Evolutionary conservation across 345 rosid species (phyloP), one percentile per base, ranked within the genome.

Genomic region (Anacardium occidentale): DNA sequence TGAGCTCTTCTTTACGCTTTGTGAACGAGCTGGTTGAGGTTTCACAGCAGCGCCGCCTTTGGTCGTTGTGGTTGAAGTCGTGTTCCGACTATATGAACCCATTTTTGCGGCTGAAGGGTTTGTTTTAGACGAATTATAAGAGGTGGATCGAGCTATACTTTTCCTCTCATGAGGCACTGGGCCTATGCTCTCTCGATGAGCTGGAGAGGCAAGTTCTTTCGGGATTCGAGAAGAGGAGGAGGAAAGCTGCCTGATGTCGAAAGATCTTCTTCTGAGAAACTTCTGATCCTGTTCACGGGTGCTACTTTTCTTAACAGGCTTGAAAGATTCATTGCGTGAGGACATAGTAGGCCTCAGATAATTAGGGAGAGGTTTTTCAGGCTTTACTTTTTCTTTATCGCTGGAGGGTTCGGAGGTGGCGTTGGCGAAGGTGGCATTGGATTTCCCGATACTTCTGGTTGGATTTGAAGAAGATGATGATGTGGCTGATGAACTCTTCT

Each of bases 211-310:
- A 17, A 76, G 75, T n/a, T 80, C 57, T 69, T 76, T 89, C 14
- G 81, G 86, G 3, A 37, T 62, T 32, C 83, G 48, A 73, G 78
- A 68, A 70, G 83, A 62, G 47, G 85, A 40, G 1, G 97, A 76
- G 14, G 88, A 82, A 22, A 94, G 85, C 66, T 37, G 42, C 42
- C 42, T 37, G 42, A 77, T 82, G 77, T 94, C 98, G n/a, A 90
- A 85, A 11, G 98, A 94, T 81, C 92, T 85, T 83, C 97, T 83
- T 64, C 96, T 81, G 0, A 80, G 78, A 78, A 79, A 72, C 76
- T 83, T 73, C 65, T 81, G 78, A 42, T 71, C 5, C 29, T 69
- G 18, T 48, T 82, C 86, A 68, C 84, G 24, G 74, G 20, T 21
- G 3, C 4, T 25, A 48, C n/a, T 66, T 73, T 85, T 91, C 83